These are phyloP conservation scores for Pyrrhoderma noxium DNA, from an alignment of 1,284 basidiomycete genomes.

Conservation along the genomic window DNA sequence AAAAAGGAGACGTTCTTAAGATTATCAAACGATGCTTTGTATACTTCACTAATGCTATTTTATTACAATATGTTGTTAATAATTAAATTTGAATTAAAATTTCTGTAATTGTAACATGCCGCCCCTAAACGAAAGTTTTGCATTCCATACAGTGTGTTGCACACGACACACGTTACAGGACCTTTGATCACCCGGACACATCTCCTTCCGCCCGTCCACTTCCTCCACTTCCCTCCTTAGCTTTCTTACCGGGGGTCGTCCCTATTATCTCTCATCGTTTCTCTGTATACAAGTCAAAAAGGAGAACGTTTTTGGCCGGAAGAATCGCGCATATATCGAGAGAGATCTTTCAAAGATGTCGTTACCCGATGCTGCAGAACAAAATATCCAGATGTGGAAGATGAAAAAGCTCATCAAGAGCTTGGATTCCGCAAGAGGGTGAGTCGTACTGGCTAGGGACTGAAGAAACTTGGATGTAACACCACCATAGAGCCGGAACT, in stretches of 20 bases:
- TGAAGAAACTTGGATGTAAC: constrained; percentile 13
- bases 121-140: too few species aligned
- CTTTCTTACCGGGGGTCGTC: constrained; percentile 8
- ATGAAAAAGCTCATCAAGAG: constrained; percentile 98
- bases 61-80: too few species aligned
- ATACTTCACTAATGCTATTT: too few species aligned
- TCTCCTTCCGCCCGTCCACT: background rate
- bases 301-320: background rate
- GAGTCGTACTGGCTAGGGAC: constrained; percentile 22
- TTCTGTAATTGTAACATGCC: too few species aligned
- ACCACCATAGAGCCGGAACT: constrained; percentile 72
- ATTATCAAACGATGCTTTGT: too few species aligned
- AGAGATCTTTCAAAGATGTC: constrained; percentile 35
- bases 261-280: constrained; percentile 3
- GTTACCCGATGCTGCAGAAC: constrained; percentile 75
- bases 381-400: constrained; percentile 93
- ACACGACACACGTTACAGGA: too few species aligned
- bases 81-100: too few species aligned
- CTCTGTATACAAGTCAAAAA: background rate
- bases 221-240: constrained; percentile 1
- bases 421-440: constrained; percentile 89
- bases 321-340: constrained; percentile 8
- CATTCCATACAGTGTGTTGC: too few species aligned
- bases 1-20: too few species aligned
- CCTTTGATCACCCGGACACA: too few species aligned